A percentile compares a stretch with the other conserved stretches of the same genome.
Conservation (phyloP, 768 basidiomycete species). For the Tulasnella sp. region DNA sequence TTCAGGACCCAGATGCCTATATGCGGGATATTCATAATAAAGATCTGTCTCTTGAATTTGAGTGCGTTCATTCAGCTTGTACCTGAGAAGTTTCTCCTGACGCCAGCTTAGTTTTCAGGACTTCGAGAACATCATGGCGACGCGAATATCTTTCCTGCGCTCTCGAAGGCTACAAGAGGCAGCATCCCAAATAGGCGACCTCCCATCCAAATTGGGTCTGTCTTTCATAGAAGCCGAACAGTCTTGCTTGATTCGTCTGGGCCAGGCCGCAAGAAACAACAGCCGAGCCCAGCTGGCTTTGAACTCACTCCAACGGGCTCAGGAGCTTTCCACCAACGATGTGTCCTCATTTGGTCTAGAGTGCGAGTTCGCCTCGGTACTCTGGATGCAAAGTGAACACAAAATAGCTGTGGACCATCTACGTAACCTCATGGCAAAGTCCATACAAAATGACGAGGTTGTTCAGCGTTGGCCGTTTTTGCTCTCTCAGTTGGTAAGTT, state of each 20-base stretch:
- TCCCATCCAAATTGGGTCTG: constrained; percentile 43
- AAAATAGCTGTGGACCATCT: constrained; percentile 69
- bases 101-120: constrained; percentile 28
- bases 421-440: constrained; percentile 25
- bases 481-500: constrained; percentile 53
- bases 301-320: constrained; percentile 72
- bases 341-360: constrained; percentile 44
- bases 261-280: constrained; percentile 54
- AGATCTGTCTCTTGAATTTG: constrained; percentile 44
- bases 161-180: constrained; percentile 50
- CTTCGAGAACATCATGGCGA: constrained; percentile 68
- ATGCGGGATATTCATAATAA: neutral
- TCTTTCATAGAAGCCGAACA: constrained; percentile 52
- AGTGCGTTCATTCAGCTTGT: constrained; percentile 37
- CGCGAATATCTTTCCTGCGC: constrained; percentile 68
- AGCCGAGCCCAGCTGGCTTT: constrained; percentile 70
- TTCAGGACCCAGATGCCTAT: neutral
- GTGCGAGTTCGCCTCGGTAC: constrained; percentile 77
- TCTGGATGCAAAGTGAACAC: constrained; percentile 84
- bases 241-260: constrained; percentile 57
- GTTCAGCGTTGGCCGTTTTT: constrained; percentile 16
- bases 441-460: constrained; percentile 6
- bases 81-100: neutral
- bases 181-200: constrained; percentile 51
- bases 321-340: constrained; percentile 37